phyloP scores from a whole-genome alignment of 2,329 filamentous ascomycete genomes.

The Colletotrichum salicis region DNA sequence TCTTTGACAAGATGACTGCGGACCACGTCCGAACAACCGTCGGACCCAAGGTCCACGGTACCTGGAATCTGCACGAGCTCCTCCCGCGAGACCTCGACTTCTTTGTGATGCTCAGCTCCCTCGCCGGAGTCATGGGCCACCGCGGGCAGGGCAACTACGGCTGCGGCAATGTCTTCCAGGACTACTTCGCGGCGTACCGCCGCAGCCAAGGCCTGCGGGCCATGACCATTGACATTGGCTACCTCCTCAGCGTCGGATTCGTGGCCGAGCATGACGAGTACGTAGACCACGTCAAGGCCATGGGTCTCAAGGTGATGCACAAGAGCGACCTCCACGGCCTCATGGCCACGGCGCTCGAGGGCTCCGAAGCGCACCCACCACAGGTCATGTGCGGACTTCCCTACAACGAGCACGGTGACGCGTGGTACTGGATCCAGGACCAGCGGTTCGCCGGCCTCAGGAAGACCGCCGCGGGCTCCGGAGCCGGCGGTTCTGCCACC shows the following conservation, averaged over 20 bases:
- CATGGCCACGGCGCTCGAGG: slow-evolving; percentile 27
- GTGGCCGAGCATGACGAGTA: slow-evolving; percentile 56
- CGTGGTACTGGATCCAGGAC: slow-evolving; percentile 32
- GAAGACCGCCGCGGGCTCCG: slow-evolving; percentile 17
- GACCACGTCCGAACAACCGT: slow-evolving; percentile 40
- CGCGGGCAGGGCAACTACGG: slow-evolving; percentile 55
- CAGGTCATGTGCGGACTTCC: slow-evolving; percentile 30
- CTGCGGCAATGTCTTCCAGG: slow-evolving; percentile 55
- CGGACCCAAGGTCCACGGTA: slow-evolving; percentile 48
- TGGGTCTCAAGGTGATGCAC: slow-evolving; percentile 30
- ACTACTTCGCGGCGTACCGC: slow-evolving; percentile 55
- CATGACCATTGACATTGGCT: slow-evolving; percentile 63
- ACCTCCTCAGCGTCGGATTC: slow-evolving; percentile 61
- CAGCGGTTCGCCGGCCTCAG: slow-evolving; percentile 24
- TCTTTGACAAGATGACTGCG: slow-evolving; percentile 43
- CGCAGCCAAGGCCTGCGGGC: slow-evolving; percentile 52
- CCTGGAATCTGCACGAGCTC: slow-evolving; percentile 43
- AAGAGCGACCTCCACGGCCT: slow-evolving; percentile 28
- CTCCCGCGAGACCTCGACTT: slow-evolving; percentile 47
- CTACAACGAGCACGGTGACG: slow-evolving; percentile 23
- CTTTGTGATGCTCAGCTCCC: slow-evolving; percentile 48
- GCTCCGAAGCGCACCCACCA: slow-evolving; percentile 18
- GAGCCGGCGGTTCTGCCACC: not conserved
- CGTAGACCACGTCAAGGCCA: slow-evolving; percentile 32
- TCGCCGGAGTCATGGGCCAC: slow-evolving; percentile 42